Evolutionary conservation across 495 filamentous ascomycete species (phyloP), one percentile per base, ranked within the genome.

Genomic region (Penicillium egyptiacum): DNA sequence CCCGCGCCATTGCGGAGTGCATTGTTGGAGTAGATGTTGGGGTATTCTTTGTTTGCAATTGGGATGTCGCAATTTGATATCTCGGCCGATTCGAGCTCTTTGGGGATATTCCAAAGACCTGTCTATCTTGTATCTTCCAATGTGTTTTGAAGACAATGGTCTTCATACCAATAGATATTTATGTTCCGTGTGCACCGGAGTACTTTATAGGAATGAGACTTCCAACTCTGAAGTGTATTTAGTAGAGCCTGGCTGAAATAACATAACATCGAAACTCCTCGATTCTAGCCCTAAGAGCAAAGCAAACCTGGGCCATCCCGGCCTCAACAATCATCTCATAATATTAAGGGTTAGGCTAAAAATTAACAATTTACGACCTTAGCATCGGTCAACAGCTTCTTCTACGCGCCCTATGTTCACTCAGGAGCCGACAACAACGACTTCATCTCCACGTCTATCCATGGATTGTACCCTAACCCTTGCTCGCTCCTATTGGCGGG

Each of bases 351-450:
- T 68, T 65, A 19, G 65, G 68, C 68, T 65, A 80, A 19, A 81
- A 75, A 26, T 73, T 70, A 26, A 69, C 48, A 39, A 79, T 58
- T 30, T 64, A 64, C n/a, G 84, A 62, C 0, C 80, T 79, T 10
- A 26, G 71, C 75, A 6, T 54, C 52, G 6, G 57, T 57, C 30
- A 80, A 33, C 10, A 83, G 48, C 12, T 59, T 59, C 40, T 62
- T 54, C 78, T 79, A 83, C 23, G 70, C 68, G 52, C n/a, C 65
- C 55, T 61, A 57, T 20, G 71, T 77, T 10, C 74, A 62, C 58
- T 73, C 70, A 5, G 64, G 61, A 12, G 71, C 69, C 9, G 71
- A 69, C 10, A 76, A 65, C 22, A 63, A 19, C 14, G 68, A 59
- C 59, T 77, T 64, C 73, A 74, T 73, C 12, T 66, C 50, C 22